Evolutionary conservation across 495 filamentous ascomycete species (phyloP).

Genomic region (Trichoderma virens): DNA sequence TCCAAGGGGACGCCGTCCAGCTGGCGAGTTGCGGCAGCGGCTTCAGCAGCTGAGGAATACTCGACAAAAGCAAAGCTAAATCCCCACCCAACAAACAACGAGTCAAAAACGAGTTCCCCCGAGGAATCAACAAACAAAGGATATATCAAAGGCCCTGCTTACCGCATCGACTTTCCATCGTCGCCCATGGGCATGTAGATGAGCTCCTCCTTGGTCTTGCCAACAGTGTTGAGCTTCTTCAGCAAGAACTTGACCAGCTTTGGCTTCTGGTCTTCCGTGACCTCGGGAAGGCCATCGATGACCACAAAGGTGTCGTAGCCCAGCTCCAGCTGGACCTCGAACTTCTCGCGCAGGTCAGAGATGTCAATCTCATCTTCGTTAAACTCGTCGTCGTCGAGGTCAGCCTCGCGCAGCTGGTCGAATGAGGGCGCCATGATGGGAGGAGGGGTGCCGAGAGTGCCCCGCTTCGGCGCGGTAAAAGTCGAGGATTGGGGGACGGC

Average conservation of each 20-base stretch:
- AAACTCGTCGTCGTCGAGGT: conserved; percentile 81
- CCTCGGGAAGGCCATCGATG: conserved; percentile 83
- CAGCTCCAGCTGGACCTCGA: conserved; percentile 90
- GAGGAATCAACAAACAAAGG: not conserved
- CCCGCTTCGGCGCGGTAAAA: conserved; percentile 8
- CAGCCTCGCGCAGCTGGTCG: conserved; percentile 52
- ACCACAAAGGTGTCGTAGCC: conserved; percentile 94
- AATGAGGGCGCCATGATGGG: conserved; percentile 54
- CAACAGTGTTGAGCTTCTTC: conserved; percentile 79
- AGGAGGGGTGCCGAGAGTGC: conserved; percentile 12
- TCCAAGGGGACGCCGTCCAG: conserved; percentile 80
- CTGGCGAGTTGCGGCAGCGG: conserved; percentile 74
- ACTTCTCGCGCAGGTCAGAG: conserved; percentile 84
- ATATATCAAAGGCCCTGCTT: conserved; percentile 13
- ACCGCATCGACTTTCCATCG: conserved; percentile 76
- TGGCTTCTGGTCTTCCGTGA: conserved; percentile 72
- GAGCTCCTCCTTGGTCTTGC: conserved; percentile 74
- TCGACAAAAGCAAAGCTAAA: conserved; percentile 88
- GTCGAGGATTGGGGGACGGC: not conserved
- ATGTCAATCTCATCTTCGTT: conserved; percentile 92
- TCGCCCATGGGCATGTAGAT: conserved; percentile 90
- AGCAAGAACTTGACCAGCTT: conserved; percentile 92
- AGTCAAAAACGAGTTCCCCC: not conserved
- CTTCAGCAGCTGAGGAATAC: conserved; percentile 87
- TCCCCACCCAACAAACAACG: not conserved